Evolutionary conservation across 2,329 filamentous ascomycete species (phyloP), one percentile per base, ranked within the genome.

Genomic region (Lecanoromycetidae sp.): DNA sequence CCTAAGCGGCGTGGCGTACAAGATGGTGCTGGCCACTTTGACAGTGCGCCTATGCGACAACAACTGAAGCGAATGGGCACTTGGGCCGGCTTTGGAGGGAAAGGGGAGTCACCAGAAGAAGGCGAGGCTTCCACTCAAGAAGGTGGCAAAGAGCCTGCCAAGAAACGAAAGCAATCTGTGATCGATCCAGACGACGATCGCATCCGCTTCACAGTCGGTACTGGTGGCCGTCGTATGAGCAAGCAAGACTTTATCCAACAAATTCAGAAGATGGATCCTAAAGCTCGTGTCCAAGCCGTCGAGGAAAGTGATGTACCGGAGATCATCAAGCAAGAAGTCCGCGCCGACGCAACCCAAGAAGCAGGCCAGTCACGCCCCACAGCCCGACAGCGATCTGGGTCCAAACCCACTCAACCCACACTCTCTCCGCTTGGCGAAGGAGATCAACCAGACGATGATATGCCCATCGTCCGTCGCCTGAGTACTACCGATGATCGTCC

Each of bases 181-280:
- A 41, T 41, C 2, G 56, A 56, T n/a, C 61, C 63, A 15, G 71
- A 76, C 50, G 76, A 80, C 47, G 70, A 70, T n/a, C 59, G 71
- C 23, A 65, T 82, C 30, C 75, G 78, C 29, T 81, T 81, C 61
- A 79, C 74, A 3, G 68, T 82, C 33, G 66, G 70, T 19, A 59
- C 62, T 46, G 58, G 74, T 55, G 76, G 76, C 29, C 68, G 71
- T 15, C 69, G 78, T 35, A 77, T 81, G 74, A 78, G 71, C 63
- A 81, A 80, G 56, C 65, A 71, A 3, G 76, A 82, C 52, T 82
- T 82, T 57, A 79, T 81, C 57, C 64, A 73, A 49, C 72, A 79
- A 55, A 76, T 82, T 61, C 71, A 74, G 48, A 64, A 70, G 17
- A 66, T 81, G 58, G 76, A 79, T 52, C 72, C 77, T 22, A 79